A percentile compares a stretch with the other conserved stretches of the same genome.
Conservation (phyloP, 495 filamentous ascomycete genomes). For the Lasiosphaeria ovina region DNA sequence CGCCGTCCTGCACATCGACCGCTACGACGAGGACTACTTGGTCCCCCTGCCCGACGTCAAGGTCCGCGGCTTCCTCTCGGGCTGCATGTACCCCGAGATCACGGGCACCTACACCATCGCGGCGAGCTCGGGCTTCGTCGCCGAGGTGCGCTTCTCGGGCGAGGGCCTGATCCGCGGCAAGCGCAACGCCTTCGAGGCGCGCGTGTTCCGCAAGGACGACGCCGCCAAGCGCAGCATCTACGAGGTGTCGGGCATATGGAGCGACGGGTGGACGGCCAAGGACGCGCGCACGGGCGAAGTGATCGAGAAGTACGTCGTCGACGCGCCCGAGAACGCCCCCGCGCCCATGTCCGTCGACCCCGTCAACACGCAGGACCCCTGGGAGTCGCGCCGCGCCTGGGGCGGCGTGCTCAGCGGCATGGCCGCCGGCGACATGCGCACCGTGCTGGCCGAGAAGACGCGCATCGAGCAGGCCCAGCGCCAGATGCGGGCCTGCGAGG, state of each 20-base stretch:
- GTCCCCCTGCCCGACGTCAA: conserved; percentile 45
- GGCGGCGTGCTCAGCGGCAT: conserved; percentile 33
- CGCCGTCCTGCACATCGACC: conserved; percentile 52
- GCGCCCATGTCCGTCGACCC: conserved; percentile 25
- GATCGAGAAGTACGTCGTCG: conserved; percentile 31
- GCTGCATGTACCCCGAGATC: conserved; percentile 44
- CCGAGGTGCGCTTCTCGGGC: conserved; percentile 39
- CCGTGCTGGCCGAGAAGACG: conserved; percentile 34
- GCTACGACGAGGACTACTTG: conserved; percentile 50
- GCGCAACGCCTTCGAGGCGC: conserved; percentile 34
- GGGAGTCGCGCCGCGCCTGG: conserved; percentile 47
- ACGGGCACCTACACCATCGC: conserved; percentile 37
- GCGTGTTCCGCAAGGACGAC: conserved; percentile 23
- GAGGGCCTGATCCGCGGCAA: conserved; percentile 35
- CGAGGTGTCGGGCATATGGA: conserved; percentile 40
- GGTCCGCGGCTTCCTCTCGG: conserved; percentile 43
- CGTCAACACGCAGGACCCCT: conserved; percentile 39
- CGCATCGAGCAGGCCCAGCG: conserved; percentile 44
- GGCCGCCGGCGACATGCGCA: conserved; percentile 36
- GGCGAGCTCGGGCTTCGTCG: conserved; percentile 34
- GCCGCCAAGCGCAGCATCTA: conserved; percentile 25
- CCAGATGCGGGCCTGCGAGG: conserved; percentile 61
- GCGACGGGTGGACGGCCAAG: conserved; percentile 38
- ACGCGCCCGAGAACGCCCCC: conserved; percentile 27
- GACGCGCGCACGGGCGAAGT: conserved; percentile 33